These are phyloP conservation scores for Colletotrichum euphorbiae DNA, from an alignment of 2,329 filamentous ascomycete species.

Conservation along the genomic window DNA sequence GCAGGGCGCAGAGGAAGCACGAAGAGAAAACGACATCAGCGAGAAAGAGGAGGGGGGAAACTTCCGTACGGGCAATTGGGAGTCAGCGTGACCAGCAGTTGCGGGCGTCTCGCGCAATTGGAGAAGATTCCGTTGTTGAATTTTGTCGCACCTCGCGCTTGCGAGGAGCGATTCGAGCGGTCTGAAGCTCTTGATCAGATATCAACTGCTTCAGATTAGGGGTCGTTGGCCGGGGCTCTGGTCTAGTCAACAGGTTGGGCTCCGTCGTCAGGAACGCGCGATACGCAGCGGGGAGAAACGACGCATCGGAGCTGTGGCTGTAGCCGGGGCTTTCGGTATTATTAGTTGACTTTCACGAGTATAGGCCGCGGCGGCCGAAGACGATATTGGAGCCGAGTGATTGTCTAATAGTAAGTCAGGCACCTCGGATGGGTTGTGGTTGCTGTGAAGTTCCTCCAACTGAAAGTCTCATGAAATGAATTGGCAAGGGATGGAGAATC, in stretches of 20 bases:
- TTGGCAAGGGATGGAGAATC: constrained; percentile 11
- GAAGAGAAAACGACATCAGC: constrained; percentile 35
- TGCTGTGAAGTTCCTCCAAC: constrained; percentile 1
- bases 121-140: background rate
- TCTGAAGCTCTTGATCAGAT: constrained; percentile 26
- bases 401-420: background rate
- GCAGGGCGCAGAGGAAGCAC: constrained; percentile 33
- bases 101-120: constrained; percentile 22
- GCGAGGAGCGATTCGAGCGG: constrained; percentile 17
- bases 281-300: constrained; percentile 15
- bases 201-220: constrained; percentile 22
- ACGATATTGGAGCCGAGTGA: constrained; percentile 3
- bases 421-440: constrained; percentile 5
- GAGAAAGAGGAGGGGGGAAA: constrained; percentile 23
- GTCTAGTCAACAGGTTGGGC: constrained; percentile 32
- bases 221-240: constrained; percentile 24
- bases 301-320: constrained; percentile 17
- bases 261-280: constrained; percentile 35
- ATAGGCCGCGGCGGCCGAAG: constrained; percentile 5
- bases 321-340: background rate
- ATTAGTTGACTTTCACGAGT: background rate
- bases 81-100: constrained; percentile 16
- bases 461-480: constrained; percentile 14
- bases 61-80: constrained; percentile 22
- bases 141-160: constrained; percentile 10